Conservation (phyloP, 371 early-diverging fungal species). For the Mucor lusitanicus region DNA sequence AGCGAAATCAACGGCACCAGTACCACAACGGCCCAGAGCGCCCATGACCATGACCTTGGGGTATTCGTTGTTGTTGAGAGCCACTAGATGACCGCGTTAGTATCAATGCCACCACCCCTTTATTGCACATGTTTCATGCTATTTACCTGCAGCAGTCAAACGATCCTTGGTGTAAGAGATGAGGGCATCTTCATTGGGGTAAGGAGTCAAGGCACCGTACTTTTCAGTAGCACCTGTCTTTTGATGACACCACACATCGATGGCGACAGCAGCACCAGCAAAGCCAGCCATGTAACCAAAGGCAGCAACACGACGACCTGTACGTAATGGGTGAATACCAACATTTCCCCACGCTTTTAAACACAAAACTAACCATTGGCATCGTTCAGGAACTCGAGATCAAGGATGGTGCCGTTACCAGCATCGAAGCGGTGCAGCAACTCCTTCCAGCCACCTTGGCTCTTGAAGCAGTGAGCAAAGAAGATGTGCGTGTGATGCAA, state of each 20-base stretch:
- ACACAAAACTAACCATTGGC: constrained; percentile 52
- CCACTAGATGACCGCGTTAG: constrained; percentile 25
- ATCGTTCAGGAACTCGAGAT: constrained; percentile 93
- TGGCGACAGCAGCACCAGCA: constrained; percentile 90
- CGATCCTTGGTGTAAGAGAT: constrained; percentile 73
- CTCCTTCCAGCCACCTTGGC: constrained; percentile 93
- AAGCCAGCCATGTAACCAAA: constrained; percentile 98
- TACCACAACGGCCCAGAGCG: constrained; percentile 95
- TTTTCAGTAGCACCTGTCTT: constrained; percentile 41
- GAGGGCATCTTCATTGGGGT: constrained; percentile 82
- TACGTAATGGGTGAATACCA: not conserved
- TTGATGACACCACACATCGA: constrained; percentile 93
- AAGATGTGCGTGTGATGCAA: constrained; percentile 95
- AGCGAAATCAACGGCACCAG: constrained; percentile 87
- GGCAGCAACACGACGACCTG: constrained; percentile 92
- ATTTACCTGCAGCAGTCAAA: constrained; percentile 68
- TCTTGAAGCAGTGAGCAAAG: constrained; percentile 98
- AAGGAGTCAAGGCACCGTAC: constrained; percentile 80
- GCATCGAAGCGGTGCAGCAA: constrained; percentile 81
- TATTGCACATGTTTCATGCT: not conserved
- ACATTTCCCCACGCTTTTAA: not conserved
- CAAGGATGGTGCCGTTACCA: constrained; percentile 89
- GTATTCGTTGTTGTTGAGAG: constrained; percentile 56
- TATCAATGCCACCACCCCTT: not conserved
- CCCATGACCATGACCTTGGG: constrained; percentile 97